Base-by-base conservation (phyloP, 2,329 filamentous ascomycete species). In the Ramularia endophylla region DNA sequence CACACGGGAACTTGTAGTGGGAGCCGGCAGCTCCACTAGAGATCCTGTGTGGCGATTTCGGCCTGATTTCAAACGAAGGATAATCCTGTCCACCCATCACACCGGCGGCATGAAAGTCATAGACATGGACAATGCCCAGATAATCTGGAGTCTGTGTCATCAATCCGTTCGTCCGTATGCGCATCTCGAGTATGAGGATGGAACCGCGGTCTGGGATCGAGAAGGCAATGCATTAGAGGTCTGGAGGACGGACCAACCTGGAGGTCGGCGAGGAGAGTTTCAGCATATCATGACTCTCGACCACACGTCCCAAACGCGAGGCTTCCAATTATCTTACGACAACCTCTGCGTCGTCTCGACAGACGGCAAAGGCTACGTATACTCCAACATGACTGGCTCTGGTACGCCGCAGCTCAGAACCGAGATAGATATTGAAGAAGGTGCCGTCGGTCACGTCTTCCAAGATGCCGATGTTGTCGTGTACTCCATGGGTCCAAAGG, bases 161-260 rank as follows among this genome's bases (percentile, higher is more conserved):
- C 40, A 44, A 9, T 36, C 36, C 41, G 68, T 71, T 22, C 59
- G 66, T 9, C 61, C 64, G 4, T 70, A 65, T 41, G 69, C 69
- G 1, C 69, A 71, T 53, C 52, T 72, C 8, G 69, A 72, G 39
- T 72, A 72, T 40, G 61, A 70, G 41, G 63, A 70, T 52, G 69
- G 68, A 8, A 66, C 63, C 36, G 67, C 63, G 2, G 67, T 68
- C 2, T 72, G 66, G 52, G 69, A 72, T 48, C 58, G 66, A 0
- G 62, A 65, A 30, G 67, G 67, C 3, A 63, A 71, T 51, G 60
- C 65, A 1, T 47, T 72, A 1, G 69, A 72, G 46, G 65, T 72
- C 2, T 72, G 69, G 69, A 59, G 64, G 40, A 58, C 64, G 0
- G 65, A 62, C 16, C 27, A 58, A 16, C 61, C 64, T 16, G 63